These are phyloP conservation scores for Blepharisma stoltei DNA, from an alignment of 73 alveolate genomes.

Conservation along the genomic window DNA sequence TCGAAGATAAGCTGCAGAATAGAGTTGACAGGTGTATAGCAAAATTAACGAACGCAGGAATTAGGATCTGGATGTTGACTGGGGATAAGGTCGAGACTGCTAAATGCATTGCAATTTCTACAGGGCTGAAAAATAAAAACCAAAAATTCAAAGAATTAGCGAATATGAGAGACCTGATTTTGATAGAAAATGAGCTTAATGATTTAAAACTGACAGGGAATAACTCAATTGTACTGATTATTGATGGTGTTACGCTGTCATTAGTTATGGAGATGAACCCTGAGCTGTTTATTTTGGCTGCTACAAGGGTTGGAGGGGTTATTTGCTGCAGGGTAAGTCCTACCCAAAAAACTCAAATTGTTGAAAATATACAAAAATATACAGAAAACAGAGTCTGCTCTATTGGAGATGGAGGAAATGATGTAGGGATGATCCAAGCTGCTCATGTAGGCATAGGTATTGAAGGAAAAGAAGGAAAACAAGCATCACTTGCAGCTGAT, in stretches of 20 bases:
- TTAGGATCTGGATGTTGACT: conserved; percentile 93
- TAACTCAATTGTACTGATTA: too few relatives aligned
- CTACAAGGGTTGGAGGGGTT: conserved; percentile 51
- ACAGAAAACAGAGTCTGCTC: conserved; percentile 76
- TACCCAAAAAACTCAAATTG: conserved; percentile 84
- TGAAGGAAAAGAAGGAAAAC: conserved; percentile 91
- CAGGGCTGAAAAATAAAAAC: conserved; percentile 85
- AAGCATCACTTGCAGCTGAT: conserved; percentile 92
- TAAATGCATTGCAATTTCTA: conserved; percentile 90
- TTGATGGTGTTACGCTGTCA: conserved; percentile 19
- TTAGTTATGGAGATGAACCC: conserved; percentile 52
- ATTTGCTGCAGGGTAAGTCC: conserved; percentile 95
- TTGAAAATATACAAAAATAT: conserved; percentile 60
- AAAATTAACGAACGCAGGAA: conserved; percentile 80
- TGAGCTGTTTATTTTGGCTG: conserved; percentile 45
- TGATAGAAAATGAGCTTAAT: too few relatives aligned
- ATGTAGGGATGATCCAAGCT: conserved; percentile 88
- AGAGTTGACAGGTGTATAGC: conserved; percentile 75
- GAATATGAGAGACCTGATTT: too few relatives aligned
- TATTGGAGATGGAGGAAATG: conserved; percentile 99
- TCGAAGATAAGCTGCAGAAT: conserved; percentile 88
- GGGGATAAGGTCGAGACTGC: conserved; percentile 99
- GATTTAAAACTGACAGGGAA: too few relatives aligned
- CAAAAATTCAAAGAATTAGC: conserved; percentile 57
- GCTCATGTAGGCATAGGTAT: conserved; percentile 93